Percentiles rank a stretch among this genome's conserved stretches.
Evolutionary conservation across 306 rosid species (phyloP).

Genomic region (Sophora flavescens): DNA sequence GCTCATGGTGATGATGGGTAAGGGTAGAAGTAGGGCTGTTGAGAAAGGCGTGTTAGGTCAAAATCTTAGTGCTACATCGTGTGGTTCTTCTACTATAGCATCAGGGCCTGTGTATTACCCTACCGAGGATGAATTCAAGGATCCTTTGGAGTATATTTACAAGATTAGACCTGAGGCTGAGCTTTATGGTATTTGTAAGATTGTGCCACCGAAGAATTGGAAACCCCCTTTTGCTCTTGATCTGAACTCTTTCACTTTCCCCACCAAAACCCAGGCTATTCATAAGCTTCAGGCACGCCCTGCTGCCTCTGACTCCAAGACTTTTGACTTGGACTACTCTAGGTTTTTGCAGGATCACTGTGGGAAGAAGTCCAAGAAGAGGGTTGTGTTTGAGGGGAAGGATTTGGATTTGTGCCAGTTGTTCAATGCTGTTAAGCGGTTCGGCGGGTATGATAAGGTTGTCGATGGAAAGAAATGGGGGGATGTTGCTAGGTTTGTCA

Average conservation of each 20-base stretch:
- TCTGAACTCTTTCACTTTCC: slow-evolving; percentile 72
- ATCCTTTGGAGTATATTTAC: slow-evolving; percentile 83
- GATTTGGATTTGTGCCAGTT: slow-evolving; percentile 88
- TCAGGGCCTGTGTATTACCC: slow-evolving; percentile 89
- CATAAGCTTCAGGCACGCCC: slow-evolving; percentile 91
- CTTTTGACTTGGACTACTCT: slow-evolving; percentile 87
- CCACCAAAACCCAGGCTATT: slow-evolving; percentile 89
- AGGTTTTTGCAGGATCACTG: slow-evolving; percentile 77
- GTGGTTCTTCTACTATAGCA: slow-evolving; percentile 63
- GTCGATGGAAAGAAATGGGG: slow-evolving; percentile 89
- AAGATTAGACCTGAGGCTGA: slow-evolving; percentile 92
- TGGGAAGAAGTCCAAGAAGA: slow-evolving; percentile 73
- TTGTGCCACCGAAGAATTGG: slow-evolving; percentile 88
- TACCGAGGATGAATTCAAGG: slow-evolving; percentile 84
- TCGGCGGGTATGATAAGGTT: slow-evolving; percentile 86
- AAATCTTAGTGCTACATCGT: slow-evolving; percentile 57
- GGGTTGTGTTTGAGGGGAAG: slow-evolving; percentile 83
- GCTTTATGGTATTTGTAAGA: slow-evolving; percentile 91
- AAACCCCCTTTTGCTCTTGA: slow-evolving; percentile 93
- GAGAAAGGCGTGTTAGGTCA: slow-evolving; percentile 84
- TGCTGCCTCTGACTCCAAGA: slow-evolving; percentile 76
- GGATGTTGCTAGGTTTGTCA: slow-evolving; percentile 80
- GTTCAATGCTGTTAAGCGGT: slow-evolving; percentile 85
- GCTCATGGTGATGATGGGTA: slow-evolving; percentile 63
- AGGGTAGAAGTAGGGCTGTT: slow-evolving; percentile 93